Percentiles rank a stretch among this genome's conserved stretches.
Evolutionary conservation across 1,284 basidiomycete genomes (phyloP).

Genomic region (Caloboletus inedulis): DNA sequence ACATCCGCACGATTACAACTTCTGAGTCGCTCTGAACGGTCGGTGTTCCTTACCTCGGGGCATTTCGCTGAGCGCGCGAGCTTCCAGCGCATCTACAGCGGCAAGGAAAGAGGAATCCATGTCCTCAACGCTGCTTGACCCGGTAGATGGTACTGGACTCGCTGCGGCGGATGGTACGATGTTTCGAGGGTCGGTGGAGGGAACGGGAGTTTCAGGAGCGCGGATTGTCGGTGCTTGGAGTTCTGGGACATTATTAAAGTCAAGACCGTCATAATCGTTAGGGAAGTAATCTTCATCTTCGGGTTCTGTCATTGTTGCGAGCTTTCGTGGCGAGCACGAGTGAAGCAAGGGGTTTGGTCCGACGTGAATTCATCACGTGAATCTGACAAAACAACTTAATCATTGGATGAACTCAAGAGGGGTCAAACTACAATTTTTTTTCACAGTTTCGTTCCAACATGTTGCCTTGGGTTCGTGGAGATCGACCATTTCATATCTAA

Average conservation of each 20-base stretch:
- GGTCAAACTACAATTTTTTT: neutral
- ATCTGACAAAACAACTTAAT: too few species aligned
- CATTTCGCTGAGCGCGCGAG: constrained; percentile 18
- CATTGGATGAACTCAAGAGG: neutral
- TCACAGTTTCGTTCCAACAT: neutral
- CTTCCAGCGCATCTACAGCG: constrained; percentile 42
- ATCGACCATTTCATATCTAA: neutral
- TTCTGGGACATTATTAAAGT: constrained; percentile 34
- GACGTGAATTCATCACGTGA: constrained; percentile 10
- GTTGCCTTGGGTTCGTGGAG: neutral
- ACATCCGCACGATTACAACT: neutral
- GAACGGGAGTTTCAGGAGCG: constrained; percentile 1
- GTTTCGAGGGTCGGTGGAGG: neutral
- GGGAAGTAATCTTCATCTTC: constrained; percentile 38
- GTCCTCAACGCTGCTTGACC: constrained; percentile 34
- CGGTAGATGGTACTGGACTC: constrained; percentile 22
- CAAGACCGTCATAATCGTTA: constrained; percentile 42
- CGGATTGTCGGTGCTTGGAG: constrained; percentile 32
- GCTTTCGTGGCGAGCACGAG: neutral
- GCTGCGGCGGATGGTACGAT: neutral
- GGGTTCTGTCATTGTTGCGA: constrained; percentile 19
- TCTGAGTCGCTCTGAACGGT: neutral
- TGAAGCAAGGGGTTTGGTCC: neutral
- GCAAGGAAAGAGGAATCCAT: constrained; percentile 36
- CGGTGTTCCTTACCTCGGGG: constrained; percentile 10